Base-by-base conservation (phyloP, 257 asterid species). In the Salvia hispanica region DNA sequence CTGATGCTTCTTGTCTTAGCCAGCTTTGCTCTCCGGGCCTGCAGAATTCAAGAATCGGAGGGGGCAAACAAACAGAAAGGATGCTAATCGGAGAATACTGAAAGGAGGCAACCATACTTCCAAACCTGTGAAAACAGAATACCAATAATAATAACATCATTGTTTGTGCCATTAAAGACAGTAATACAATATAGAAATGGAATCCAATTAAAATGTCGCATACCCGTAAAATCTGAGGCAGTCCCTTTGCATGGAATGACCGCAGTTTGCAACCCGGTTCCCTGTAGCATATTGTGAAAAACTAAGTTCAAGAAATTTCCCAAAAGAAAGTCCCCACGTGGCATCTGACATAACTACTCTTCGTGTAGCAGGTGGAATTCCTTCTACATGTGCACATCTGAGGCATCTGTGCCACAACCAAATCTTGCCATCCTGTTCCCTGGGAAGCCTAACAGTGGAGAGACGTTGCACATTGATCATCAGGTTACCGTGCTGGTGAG, bases 371-470 rank as follows among this genome's bases (percentile, higher is more conserved):
- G 97, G 98, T 37, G 99, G 96, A 66, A 86, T 87, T 62, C 96
- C 96, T 14, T 79, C 87, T 5, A 73, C 52, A 18, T 73, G 85
- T 15, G 69, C 76, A 66, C 99, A 94, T 77, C 73, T 83, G 65
- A 94, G 90, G 84, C 99, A 94, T 72, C 98, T 76, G 62, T 94
- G 99, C 99, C 99, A 94, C 99, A 94, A 91, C 99, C 99, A 94
- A 71, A 94, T 91, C 86, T 87, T 94, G 64, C 96, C 92, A 74
- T 91, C 98, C 31, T 78, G 78, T 74, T 85, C 95, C 40, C 96
- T 95, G 31, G 92, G 95, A 77, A 94, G 95, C 74, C 76, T 84
- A 62, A 74, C 79, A 4, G 86, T 73, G 16, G 87, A 84, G 48
- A 88, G 74, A 11, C 80, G 83, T 63, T 76, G 79, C 37, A 89